Evolutionary conservation across 2,329 filamentous ascomycete genomes (phyloP).

Genomic region (Drechslerella coelobrocha): DNA sequence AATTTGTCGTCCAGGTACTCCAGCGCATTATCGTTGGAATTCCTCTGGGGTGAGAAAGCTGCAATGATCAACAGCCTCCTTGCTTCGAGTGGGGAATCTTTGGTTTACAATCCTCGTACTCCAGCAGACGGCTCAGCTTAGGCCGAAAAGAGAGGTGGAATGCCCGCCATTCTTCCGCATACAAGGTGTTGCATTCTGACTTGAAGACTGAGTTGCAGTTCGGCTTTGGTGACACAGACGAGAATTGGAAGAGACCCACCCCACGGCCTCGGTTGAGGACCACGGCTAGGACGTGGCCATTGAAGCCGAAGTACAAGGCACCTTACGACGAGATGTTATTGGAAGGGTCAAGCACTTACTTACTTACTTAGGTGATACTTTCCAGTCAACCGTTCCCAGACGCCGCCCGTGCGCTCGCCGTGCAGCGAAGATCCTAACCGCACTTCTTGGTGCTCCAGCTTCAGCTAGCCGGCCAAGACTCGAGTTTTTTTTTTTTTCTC

Average conservation of each 20-base stretch:
- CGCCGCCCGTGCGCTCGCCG: conserved; percentile 33
- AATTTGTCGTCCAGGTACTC: conserved; percentile 1
- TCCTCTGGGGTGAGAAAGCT: conserved; percentile 31
- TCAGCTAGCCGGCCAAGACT: too few species aligned
- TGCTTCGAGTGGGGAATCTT: conserved; percentile 46
- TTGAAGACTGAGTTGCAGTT: background rate
- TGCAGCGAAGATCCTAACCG: conserved; percentile 43
- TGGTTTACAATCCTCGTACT: conserved; percentile 15
- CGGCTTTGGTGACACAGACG: conserved; percentile 4
- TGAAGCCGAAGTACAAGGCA: conserved; percentile 7
- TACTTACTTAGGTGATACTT: background rate
- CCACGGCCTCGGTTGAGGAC: too few species aligned
- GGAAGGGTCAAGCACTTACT: too few species aligned
- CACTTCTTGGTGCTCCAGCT: too few species aligned
- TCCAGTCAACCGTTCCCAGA: conserved; percentile 46
- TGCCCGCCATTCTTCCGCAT: conserved; percentile 42
- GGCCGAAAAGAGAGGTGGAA: conserved; percentile 42
- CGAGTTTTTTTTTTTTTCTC: too few species aligned
- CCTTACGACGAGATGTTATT: too few species aligned
- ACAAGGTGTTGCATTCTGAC: conserved; percentile 47
- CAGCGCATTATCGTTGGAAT: conserved; percentile 24
- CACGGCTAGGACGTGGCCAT: too few species aligned
- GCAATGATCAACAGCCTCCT: conserved; percentile 45
- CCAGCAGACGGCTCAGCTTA: conserved; percentile 9
- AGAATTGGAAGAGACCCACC: conserved; percentile 5